Evolutionary conservation across 805 yeast species (phyloP).

Genomic region (Barnettozyma botsteinii): DNA sequence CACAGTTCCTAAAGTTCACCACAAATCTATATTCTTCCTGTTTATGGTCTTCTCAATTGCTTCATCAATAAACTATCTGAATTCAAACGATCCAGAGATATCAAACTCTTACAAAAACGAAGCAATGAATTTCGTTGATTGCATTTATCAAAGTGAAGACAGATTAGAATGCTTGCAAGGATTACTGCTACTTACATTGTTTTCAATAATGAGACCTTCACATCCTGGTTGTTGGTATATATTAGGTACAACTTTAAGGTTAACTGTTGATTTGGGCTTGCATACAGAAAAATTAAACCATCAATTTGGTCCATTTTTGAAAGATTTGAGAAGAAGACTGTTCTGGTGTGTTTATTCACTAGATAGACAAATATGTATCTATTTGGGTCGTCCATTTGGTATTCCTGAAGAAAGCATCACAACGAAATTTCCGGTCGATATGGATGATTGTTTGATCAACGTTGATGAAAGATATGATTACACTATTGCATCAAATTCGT

Average conservation of each 20-base stretch:
- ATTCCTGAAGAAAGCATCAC: conserved; percentile 76
- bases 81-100: conserved; percentile 50
- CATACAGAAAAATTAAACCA: conserved; percentile 55
- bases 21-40: conserved; percentile 59
- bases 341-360: conserved; percentile 89
- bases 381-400: conserved; percentile 83
- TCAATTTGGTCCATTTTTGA: conserved; percentile 45
- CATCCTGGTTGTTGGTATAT: conserved; percentile 93
- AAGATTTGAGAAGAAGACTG: conserved; percentile 67
- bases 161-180: conserved; percentile 72
- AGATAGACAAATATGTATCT: conserved; percentile 82
- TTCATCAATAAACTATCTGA: conserved; percentile 64
- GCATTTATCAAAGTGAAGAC: conserved; percentile 51
- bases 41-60: conserved; percentile 79
- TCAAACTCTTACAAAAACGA: conserved; percentile 68
- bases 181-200: conserved; percentile 57
- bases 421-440: conserved; percentile 62
- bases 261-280: conserved; percentile 79
- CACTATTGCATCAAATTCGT: conserved; percentile 30
- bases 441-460: conserved; percentile 66
- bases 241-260: conserved; percentile 70
- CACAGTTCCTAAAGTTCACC: conserved; percentile 42
- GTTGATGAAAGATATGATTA: conserved; percentile 34
- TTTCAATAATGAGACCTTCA: conserved; percentile 83
- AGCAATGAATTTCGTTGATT: conserved; percentile 53